phyloP scores from a whole-genome alignment of 306 rosid species.

The Prunus armeniaca region DNA sequence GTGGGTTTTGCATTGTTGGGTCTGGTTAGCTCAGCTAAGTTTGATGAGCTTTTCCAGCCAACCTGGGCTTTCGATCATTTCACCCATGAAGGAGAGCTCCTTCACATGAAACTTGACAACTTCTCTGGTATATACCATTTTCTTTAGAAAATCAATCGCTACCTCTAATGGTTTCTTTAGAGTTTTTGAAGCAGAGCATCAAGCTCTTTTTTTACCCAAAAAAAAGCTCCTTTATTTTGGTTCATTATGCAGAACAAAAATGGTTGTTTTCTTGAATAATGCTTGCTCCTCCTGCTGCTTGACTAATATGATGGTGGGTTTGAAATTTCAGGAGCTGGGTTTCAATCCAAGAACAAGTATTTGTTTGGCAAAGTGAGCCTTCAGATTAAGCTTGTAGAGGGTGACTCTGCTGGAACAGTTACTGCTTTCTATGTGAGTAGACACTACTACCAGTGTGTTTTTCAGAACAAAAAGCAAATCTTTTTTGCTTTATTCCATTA shows the following conservation, averaged over 20 bases:
- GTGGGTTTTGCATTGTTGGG: slow-evolving; percentile 45
- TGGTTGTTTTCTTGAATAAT: neutral
- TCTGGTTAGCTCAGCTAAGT: slow-evolving; percentile 52
- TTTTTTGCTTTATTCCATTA: neutral
- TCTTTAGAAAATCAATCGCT: neutral
- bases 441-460: neutral
- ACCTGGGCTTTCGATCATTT: slow-evolving; percentile 88
- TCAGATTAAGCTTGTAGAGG: slow-evolving; percentile 81
- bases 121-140: slow-evolving; percentile 53
- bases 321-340: slow-evolving; percentile 79
- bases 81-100: slow-evolving; percentile 62
- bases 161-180: neutral
- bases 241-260: no score
- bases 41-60: slow-evolving; percentile 83
- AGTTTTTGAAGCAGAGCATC: neutral
- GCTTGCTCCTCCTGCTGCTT: neutral
- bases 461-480: neutral
- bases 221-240: neutral
- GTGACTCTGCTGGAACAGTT: slow-evolving; percentile 95
- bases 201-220: neutral
- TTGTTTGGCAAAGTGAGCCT: slow-evolving; percentile 83
- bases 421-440: slow-evolving; percentile 85
- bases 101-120: slow-evolving; percentile 76
- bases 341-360: slow-evolving; percentile 70
- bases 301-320: neutral